Percentiles rank a stretch among this genome's conserved stretches.
phyloP scores from a whole-genome alignment of 495 filamentous ascomycete species.

The Podospora tetraspora region DNA sequence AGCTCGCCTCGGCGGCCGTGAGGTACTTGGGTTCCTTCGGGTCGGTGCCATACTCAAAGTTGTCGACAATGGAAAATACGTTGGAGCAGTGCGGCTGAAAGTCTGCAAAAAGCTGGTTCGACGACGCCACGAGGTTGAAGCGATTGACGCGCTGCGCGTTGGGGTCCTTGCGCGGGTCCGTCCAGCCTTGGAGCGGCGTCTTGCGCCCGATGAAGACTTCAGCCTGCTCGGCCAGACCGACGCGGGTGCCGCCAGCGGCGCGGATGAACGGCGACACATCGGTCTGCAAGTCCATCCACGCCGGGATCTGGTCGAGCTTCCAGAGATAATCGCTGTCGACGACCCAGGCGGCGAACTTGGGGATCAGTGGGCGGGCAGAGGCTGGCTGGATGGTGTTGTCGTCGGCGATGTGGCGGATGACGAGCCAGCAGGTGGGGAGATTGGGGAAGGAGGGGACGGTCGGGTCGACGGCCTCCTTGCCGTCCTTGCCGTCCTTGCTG shows the following conservation, averaged over 20 bases:
- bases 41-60: constrained; percentile 34
- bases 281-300: constrained; percentile 39
- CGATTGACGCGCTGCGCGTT: constrained; percentile 25
- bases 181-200: constrained; percentile 19
- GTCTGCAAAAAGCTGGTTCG: constrained; percentile 50
- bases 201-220: constrained; percentile 49
- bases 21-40: constrained; percentile 19
- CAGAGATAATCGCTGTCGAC: constrained; percentile 43
- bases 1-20: constrained; percentile 32
- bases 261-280: constrained; percentile 47
- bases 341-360: constrained; percentile 37
- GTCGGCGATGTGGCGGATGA: constrained; percentile 33
- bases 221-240: constrained; percentile 31
- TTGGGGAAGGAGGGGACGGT: constrained; percentile 28
- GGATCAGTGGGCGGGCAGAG: background rate
- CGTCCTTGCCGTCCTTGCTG: background rate
- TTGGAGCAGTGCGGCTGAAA: constrained; percentile 45
- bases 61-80: constrained; percentile 49
- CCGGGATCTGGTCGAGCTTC: constrained; percentile 30
- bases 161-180: constrained; percentile 8
- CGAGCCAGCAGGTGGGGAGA: constrained; percentile 40
- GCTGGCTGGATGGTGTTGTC: constrained; percentile 9
- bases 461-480: constrained; percentile 3
- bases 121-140: constrained; percentile 34
- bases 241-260: background rate